Base-by-base conservation (phyloP, 805 yeast species). In the Saturnispora diversa region DNA sequence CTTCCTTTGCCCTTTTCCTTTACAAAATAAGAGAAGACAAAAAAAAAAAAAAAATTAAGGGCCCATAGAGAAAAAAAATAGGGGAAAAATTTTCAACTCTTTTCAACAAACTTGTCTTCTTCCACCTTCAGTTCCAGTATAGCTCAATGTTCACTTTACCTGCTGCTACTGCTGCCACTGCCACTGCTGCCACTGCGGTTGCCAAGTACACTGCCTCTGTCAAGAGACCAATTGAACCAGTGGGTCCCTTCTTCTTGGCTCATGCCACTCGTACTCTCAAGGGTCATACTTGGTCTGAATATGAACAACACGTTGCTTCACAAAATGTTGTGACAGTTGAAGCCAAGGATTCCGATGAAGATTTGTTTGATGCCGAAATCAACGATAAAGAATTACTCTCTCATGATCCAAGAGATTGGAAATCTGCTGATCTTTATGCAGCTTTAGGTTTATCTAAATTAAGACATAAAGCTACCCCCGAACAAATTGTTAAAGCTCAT, bases 221-320 rank as follows among this genome's bases (percentile, higher is more conserved):
- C 35, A 81, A 82, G 53, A 82, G 95, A 62, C 80, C 90, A 45
- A 70, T 88, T 48, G 98, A 92, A 68, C 97, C 98, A 28, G 96
- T 90, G 51, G 98, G 98, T 43, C 90, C 94, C 47, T 84, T 75
- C 60, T 92, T 88, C 69, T 70, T 92, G 54, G 96, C 96, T 39
- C 98, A 92, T 59, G 97, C 97, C 44, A 79, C 95, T 52, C 84
- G 98, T 72, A 76, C 94, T 40, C 72, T 88, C 54, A 80, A 95
- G 68, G 95, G 95, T 62, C 96, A 94, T 69, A 86, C 97, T 37
- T 92, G 97, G 95, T 86, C 97, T 42, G 97, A 92, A 67, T 92
- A 76, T 58, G 98, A 92, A 68, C 80, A 83, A 62, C 69, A 87
- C 51, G 94, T 88, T 72, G 95, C 95, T 46, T 94, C 81, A 60